Percentiles rank a stretch among this genome's conserved stretches.
Conservation (phyloP, 306 rosid genomes). For the Neltuma alba region DNA sequence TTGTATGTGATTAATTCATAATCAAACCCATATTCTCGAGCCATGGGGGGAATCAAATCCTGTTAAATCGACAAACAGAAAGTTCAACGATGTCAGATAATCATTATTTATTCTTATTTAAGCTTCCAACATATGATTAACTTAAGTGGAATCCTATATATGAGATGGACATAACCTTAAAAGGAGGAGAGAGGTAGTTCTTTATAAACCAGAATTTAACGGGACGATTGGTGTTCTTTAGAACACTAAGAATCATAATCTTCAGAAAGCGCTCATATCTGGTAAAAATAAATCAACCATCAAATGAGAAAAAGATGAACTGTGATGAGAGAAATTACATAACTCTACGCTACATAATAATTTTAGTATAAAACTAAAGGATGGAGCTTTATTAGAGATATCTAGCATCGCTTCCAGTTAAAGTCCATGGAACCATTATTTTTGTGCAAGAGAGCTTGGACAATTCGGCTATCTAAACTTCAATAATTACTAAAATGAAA, state of each 20-base stretch:
- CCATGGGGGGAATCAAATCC: slow-evolving; percentile 96
- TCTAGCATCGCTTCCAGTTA: not conserved
- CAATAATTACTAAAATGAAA: not conserved
- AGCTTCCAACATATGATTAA: slow-evolving; percentile 27
- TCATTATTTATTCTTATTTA: slow-evolving; percentile 12
- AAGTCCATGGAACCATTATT: not conserved
- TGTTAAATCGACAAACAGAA: slow-evolving; percentile 37
- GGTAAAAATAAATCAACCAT: slow-evolving; percentile 43
- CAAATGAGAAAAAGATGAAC: slow-evolving; percentile 31
- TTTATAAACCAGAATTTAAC: slow-evolving; percentile 99
- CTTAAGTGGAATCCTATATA: not conserved
- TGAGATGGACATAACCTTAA: slow-evolving; percentile 64
- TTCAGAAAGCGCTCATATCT: slow-evolving; percentile 95
- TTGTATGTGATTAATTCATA: slow-evolving; percentile 91
- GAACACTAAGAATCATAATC: slow-evolving; percentile 95
- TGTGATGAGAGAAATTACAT: slow-evolving; percentile 17
- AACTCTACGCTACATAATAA: slow-evolving; percentile 10
- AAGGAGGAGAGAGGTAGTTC: slow-evolving; percentile 95
- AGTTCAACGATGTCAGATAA: slow-evolving; percentile 31
- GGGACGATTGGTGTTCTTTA: slow-evolving; percentile 90
- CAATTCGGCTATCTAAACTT: slow-evolving; percentile 1
- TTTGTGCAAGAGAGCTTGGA: slow-evolving; percentile 20
- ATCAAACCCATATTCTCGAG: slow-evolving; percentile 88
- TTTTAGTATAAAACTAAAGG: not conserved
- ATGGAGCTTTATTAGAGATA: slow-evolving; percentile 2